Evolutionary conservation across 371 early-diverging fungal species (phyloP).

Genomic region (Smittium culicis): DNA sequence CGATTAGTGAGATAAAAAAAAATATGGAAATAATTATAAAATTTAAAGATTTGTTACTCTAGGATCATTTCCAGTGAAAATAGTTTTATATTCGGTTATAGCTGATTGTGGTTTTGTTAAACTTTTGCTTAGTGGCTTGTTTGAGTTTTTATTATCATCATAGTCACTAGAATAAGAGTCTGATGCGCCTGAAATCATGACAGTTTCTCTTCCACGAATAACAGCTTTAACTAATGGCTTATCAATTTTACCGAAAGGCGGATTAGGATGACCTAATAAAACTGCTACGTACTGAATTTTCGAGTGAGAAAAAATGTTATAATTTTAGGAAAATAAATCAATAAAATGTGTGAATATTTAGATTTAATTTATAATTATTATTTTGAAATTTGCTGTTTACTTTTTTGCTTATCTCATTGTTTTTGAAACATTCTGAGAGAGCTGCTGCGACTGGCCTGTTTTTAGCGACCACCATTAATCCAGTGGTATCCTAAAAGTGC

Average conservation of each 20-base stretch:
- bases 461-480: constrained; percentile 37
- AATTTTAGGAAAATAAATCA: neutral
- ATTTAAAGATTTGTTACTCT: neutral
- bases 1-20: neutral
- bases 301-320: neutral
- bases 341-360: no score
- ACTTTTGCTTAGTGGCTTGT: no score
- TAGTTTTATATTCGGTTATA: neutral
- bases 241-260: constrained; percentile 5
- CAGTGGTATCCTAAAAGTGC: constrained; percentile 33
- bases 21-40: neutral
- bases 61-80: neutral
- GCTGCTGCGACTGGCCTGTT: constrained; percentile 29
- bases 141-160: no score
- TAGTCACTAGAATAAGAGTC: no score
- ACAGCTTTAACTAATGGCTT: constrained; percentile 16
- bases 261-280: constrained; percentile 14
- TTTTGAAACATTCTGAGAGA: constrained; percentile 27
- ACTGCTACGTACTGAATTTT: constrained; percentile 19
- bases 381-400: no score
- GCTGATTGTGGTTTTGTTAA: neutral
- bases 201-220: neutral
- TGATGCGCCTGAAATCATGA: neutral
- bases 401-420: constrained; percentile 15
- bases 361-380: no score